These are phyloP conservation scores for Elaeis oleifera DNA, from an alignment of 202 grass and related monocot species.

Conservation along the genomic window DNA sequence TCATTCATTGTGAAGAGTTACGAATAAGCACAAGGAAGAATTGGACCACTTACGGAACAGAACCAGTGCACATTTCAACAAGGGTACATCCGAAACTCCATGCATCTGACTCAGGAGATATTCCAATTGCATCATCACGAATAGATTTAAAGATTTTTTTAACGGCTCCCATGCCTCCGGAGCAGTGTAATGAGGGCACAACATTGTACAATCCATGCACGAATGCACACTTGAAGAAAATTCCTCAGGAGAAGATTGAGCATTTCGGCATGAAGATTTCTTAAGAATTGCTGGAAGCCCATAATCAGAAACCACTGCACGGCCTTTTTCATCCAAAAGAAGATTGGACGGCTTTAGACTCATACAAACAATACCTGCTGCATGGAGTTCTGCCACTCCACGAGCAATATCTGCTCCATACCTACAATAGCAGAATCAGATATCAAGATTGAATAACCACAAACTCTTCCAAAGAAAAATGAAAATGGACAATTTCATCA, in stretches of 20 bases:
- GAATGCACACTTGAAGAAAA: constrained; percentile 40
- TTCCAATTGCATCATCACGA: constrained; percentile 73
- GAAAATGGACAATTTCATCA: not conserved
- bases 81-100: constrained; percentile 99
- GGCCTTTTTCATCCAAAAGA: constrained; percentile 66
- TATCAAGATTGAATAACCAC: constrained; percentile 15
- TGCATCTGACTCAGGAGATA: constrained; percentile 88
- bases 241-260: constrained; percentile 37
- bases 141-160: constrained; percentile 72
- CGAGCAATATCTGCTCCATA: constrained; percentile 97
- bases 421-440: constrained; percentile 34
- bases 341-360: constrained; percentile 98
- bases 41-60: constrained; percentile 85
- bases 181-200: constrained; percentile 93
- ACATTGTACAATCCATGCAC: constrained; percentile 65
- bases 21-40: constrained; percentile 17
- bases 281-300: constrained; percentile 92
- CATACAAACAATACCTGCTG: constrained; percentile 97
- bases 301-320: constrained; percentile 84
- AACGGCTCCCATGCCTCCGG: constrained; percentile 92
- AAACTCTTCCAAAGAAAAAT: not conserved
- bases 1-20: constrained; percentile 27
- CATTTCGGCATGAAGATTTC: constrained; percentile 56
- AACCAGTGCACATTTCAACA: constrained; percentile 99
- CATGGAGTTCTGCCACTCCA: constrained; percentile 92